Evolutionary conservation across 495 filamentous ascomycete genomes (phyloP), one percentile per base, ranked within the genome.

Genomic region (Aspergillus incahuasiensis): DNA sequence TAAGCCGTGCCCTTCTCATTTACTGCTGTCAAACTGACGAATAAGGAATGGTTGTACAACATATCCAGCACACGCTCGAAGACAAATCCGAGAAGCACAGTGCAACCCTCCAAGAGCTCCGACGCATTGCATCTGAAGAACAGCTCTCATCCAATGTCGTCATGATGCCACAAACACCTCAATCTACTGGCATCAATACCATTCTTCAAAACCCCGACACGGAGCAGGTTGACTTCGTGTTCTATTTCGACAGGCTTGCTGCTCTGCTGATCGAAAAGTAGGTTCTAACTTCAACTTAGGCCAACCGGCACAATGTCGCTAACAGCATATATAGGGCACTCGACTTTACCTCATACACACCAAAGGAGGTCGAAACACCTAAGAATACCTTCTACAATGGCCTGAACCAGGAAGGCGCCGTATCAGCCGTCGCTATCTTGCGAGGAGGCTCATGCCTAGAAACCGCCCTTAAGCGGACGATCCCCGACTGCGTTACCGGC

Each of bases 401-500:
- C 2, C 68, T 96, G 13, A 68, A 73, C 4, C 72, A 79, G 1
- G 75, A 74, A n/a, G 89, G 87, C 24, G 79, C 85, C 30, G 82
- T 92, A 44, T 92, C 88, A 32, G 92, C 92, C 2, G 91, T 98
- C 16, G 84, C 95, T 4, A 85, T 97, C 30, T 76, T 97, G 1
- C 84, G 94, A 46, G 94, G 90, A 28, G 94, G 94, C 13, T 86
- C 89, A 6, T 86, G 86, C 7, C 79, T 98, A 16, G 94, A 97
- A 64, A 88, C 87, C 0, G 95, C 91, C 0, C 75, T 98, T 6
- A 87, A 88, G 60, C 84, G 95, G 46, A 89, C 91, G 12, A 87
- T 98, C 16, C 91, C 92, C 0, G 94, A 97, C 65, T 95, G 91
- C 68, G 84, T 89, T 55, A 92, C 87, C 1, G 94, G 94, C 20